A percentile compares a stretch with the other conserved stretches of the same genome.
Evolutionary conservation across 225 moss, liverwort and hornwort species (phyloP).

Genomic region (Takakia lepidozioides): DNA sequence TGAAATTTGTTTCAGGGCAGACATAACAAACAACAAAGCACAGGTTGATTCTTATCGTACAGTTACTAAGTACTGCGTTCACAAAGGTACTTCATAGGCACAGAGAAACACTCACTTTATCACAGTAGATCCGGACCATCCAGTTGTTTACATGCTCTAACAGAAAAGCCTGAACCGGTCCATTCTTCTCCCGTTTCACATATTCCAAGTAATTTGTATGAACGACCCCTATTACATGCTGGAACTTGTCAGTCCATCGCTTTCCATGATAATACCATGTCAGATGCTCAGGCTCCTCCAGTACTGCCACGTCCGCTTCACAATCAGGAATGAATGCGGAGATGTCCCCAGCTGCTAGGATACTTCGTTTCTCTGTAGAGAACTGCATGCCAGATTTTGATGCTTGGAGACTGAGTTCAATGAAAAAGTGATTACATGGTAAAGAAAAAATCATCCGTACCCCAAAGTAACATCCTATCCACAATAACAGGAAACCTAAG

Average conservation of each 20-base stretch:
- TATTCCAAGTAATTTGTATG: constrained; percentile 98
- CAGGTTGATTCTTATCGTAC: no score
- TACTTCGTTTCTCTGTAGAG: constrained; percentile 80
- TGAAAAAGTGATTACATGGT: no score
- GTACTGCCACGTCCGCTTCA: constrained; percentile 91
- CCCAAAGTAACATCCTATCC: no score
- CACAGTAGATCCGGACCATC: constrained; percentile 76
- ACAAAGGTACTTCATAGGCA: no score
- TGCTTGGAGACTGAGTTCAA: no score
- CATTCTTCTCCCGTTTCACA: constrained; percentile 80
- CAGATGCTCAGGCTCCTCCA: constrained; percentile 97
- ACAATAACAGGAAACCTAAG: no score
- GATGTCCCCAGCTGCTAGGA: constrained; percentile 83
- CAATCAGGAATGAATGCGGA: constrained; percentile 80
- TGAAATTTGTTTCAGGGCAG: no score
- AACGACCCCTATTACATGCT: constrained; percentile 93
- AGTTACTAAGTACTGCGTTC: no score
- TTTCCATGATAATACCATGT: constrained; percentile 94
- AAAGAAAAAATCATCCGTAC: no score
- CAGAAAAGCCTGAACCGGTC: constrained; percentile 59
- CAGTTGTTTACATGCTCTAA: constrained; percentile 85
- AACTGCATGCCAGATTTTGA: constrained; percentile 44
- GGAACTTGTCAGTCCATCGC: constrained; percentile 94
- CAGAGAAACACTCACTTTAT: constrained; percentile 48
- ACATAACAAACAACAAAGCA: no score